Evolutionary conservation across 176 grass and related monocot species (phyloP).

Genomic region (Aechmea fasciata): DNA sequence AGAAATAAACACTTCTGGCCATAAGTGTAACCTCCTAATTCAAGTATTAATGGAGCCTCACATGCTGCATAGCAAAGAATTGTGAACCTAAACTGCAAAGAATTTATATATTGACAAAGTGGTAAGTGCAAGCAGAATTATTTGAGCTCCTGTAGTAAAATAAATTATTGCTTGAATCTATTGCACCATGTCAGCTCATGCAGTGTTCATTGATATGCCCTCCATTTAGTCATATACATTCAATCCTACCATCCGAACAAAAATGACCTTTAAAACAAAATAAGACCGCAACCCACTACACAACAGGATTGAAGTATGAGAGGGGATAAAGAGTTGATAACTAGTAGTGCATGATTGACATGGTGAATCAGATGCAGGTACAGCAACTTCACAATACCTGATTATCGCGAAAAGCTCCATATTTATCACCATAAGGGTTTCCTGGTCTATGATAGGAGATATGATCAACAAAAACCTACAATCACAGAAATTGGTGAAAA

Average conservation of each 20-base stretch:
- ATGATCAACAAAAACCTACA: slow-evolving; percentile 93
- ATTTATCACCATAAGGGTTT: slow-evolving; percentile 78
- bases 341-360: too few relatives aligned
- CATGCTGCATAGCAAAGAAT: slow-evolving; percentile 80
- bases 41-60: slow-evolving; percentile 85
- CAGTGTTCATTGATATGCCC: too few relatives aligned
- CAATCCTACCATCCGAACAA: too few relatives aligned
- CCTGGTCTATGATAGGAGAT: slow-evolving; percentile 76
- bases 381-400: slow-evolving; percentile 39
- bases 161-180: background rate
- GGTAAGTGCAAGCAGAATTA: background rate
- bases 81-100: slow-evolving; percentile 89
- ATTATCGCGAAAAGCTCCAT: slow-evolving; percentile 91
- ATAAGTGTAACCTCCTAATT: slow-evolving; percentile 89
- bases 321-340: too few relatives aligned
- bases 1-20: slow-evolving; percentile 84
- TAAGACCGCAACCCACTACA: too few relatives aligned
- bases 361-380: too few relatives aligned
- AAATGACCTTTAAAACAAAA: too few relatives aligned
- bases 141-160: background rate
- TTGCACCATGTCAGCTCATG: too few relatives aligned
- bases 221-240: too few relatives aligned
- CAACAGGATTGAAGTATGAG: too few relatives aligned
- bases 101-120: too few relatives aligned
- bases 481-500: background rate